These are phyloP conservation scores for Colletotrichum sp. DNA, from an alignment of 2,329 filamentous ascomycete species.

Conservation along the genomic window DNA sequence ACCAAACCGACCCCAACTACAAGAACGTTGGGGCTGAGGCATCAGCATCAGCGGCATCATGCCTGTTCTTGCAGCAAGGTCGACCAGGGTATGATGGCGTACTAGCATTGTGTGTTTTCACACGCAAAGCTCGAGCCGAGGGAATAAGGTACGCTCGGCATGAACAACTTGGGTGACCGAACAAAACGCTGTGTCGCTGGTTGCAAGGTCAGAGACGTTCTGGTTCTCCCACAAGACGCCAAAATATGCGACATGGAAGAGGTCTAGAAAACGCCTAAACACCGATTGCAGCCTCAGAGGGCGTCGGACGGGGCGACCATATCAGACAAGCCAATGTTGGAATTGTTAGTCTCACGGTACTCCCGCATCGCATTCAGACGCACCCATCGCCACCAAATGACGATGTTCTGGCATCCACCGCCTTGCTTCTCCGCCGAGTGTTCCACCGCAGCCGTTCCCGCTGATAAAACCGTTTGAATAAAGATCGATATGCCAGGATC, in stretches of 20 bases:
- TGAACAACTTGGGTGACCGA: not conserved
- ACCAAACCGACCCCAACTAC: not conserved
- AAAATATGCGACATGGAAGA: not conserved
- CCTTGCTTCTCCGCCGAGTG: not conserved
- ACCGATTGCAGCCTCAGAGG: not conserved
- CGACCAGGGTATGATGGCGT: not conserved
- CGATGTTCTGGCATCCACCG: not conserved
- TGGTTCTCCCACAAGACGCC: not conserved
- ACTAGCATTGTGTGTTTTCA: not conserved
- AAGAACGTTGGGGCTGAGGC: not conserved
- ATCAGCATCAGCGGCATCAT: not conserved
- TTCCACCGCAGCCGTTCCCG: constrained; percentile 2
- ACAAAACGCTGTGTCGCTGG: not conserved
- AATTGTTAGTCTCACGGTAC: not conserved
- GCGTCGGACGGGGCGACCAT: not conserved
- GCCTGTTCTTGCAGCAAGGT: not conserved
- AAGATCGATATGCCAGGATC: constrained; percentile 10
- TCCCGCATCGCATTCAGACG: not conserved
- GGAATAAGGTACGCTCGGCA: not conserved
- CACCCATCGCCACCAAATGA: not conserved
- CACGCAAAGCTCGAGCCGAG: not conserved
- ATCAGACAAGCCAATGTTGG: not conserved
- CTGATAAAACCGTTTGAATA: not conserved
- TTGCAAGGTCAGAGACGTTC: not conserved
- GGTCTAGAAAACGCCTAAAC: not conserved